These are phyloP conservation scores for Alternaria dauci DNA, from an alignment of 2,329 filamentous ascomycete species.

Conservation along the genomic window DNA sequence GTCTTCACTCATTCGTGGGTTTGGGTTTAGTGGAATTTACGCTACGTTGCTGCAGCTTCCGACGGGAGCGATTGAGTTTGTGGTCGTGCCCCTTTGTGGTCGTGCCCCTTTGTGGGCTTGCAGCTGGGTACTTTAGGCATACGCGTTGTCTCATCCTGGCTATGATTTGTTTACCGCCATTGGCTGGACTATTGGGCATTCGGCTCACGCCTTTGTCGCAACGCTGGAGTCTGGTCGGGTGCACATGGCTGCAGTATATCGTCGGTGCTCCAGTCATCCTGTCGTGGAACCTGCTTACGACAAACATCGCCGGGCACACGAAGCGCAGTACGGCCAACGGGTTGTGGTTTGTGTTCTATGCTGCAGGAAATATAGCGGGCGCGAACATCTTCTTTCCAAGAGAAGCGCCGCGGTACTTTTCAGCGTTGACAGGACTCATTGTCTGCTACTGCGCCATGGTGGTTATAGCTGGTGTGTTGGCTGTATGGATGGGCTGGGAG, in stretches of 20 bases:
- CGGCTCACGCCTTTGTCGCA: constrained; percentile 57
- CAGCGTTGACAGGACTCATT: constrained; percentile 55
- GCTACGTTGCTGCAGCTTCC: constrained; percentile 56
- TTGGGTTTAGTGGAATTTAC: constrained; percentile 52
- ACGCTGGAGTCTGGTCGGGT: constrained; percentile 60
- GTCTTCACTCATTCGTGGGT: constrained; percentile 57
- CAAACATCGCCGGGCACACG: constrained; percentile 59
- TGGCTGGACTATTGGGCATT: constrained; percentile 62
- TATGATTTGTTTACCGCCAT: constrained; percentile 56
- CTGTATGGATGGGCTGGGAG: constrained; percentile 45
- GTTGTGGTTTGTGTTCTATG: constrained; percentile 60
- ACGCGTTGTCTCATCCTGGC: constrained; percentile 44
- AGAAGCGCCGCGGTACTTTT: constrained; percentile 57
- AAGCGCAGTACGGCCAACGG: constrained; percentile 61
- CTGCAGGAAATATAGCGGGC: constrained; percentile 59
- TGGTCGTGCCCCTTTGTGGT: constrained; percentile 51
- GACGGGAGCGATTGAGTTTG: constrained; percentile 55
- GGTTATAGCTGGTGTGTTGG: constrained; percentile 39
- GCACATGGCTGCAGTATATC: constrained; percentile 62
- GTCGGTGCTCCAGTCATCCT: constrained; percentile 61
- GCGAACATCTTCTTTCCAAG: constrained; percentile 58
- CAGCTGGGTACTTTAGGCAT: constrained; percentile 43
- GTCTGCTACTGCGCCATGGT: constrained; percentile 57
- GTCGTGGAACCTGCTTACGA: constrained; percentile 60
- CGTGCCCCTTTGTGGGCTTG: constrained; percentile 47